Conservation (phyloP, 2,329 filamentous ascomycete species). For the Colletotrichum chrysophilum region DNA sequence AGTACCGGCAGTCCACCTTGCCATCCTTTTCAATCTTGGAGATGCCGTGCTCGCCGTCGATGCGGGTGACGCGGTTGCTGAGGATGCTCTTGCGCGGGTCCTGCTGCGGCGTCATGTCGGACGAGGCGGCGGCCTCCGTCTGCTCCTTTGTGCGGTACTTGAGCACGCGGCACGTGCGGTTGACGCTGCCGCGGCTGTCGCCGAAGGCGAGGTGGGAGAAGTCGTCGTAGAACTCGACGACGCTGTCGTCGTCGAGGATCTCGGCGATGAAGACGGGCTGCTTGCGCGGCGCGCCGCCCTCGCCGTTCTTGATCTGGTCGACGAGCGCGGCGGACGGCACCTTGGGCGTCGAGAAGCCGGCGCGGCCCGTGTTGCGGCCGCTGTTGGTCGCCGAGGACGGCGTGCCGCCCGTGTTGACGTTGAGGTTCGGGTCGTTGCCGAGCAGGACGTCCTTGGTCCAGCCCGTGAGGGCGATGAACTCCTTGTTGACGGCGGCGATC, state of each 20-base stretch:
- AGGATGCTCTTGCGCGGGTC: slow-evolving; percentile 54
- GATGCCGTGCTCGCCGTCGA: slow-evolving; percentile 79
- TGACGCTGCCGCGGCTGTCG: slow-evolving; percentile 85
- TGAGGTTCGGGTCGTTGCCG: slow-evolving; percentile 85
- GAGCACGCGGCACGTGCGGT: slow-evolving; percentile 82
- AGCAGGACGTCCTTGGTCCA: slow-evolving; percentile 92
- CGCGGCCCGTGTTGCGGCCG: slow-evolving; percentile 45
- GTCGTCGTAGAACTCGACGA: slow-evolving; percentile 94
- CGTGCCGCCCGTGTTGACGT: slow-evolving; percentile 75
- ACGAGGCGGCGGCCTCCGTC: slow-evolving; percentile 36
- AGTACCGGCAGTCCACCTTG: slow-evolving; percentile 93
- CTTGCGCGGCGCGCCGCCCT: slow-evolving; percentile 49
- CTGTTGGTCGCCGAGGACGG: slow-evolving; percentile 45
- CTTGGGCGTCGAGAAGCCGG: slow-evolving; percentile 56
- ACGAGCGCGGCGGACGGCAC: slow-evolving; percentile 46
- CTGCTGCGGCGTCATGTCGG: slow-evolving; percentile 45
- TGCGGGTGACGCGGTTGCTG: slow-evolving; percentile 65
- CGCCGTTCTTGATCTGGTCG: slow-evolving; percentile 39
- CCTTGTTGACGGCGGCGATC: slow-evolving; percentile 93
- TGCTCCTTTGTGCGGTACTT: slow-evolving; percentile 84
- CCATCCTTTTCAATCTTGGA: slow-evolving; percentile 84
- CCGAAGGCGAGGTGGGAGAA: slow-evolving; percentile 93
- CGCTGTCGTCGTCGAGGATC: slow-evolving; percentile 89
- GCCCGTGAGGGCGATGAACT: slow-evolving; percentile 93
- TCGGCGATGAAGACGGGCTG: slow-evolving; percentile 92